Percentiles rank a stretch among this genome's conserved stretches.
Conservation (phyloP, 441 rosid species). For the Mallotus japonicus region DNA sequence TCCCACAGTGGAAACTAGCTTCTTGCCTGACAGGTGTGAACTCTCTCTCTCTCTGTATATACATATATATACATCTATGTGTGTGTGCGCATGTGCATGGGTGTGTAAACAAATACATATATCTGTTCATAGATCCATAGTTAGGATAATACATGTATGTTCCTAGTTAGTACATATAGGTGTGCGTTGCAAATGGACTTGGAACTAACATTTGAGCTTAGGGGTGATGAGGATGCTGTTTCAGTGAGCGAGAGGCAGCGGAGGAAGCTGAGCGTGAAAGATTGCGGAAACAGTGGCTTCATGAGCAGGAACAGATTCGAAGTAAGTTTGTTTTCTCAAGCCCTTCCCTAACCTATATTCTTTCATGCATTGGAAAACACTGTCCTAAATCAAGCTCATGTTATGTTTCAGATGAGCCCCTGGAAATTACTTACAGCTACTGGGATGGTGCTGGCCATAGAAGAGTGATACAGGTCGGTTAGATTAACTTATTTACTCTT, state of each 20-base stretch:
- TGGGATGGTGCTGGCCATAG: slow-evolving; percentile 99
- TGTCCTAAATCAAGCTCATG: slow-evolving; percentile 15
- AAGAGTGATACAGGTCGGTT: slow-evolving; percentile 77
- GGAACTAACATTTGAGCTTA: slow-evolving; percentile 53
- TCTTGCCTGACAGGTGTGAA: slow-evolving; percentile 87
- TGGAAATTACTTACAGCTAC: slow-evolving; percentile 93
- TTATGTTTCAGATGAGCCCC: slow-evolving; percentile 72
- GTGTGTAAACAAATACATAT: too few relatives aligned
- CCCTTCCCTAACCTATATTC: neutral
- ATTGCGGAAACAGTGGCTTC: slow-evolving; percentile 82
- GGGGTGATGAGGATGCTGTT: slow-evolving; percentile 77
- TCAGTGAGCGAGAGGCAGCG: slow-evolving; percentile 98
- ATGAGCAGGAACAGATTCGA: slow-evolving; percentile 80
- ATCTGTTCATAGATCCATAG: too few relatives aligned
- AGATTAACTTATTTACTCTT: slow-evolving; percentile 2
- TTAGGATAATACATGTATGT: neutral
- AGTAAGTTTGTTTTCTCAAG: slow-evolving; percentile 41
- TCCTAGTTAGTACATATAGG: slow-evolving; percentile 5
- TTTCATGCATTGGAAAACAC: slow-evolving; percentile 3
- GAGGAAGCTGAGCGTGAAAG: slow-evolving; percentile 98
- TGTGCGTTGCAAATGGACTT: slow-evolving; percentile 22
- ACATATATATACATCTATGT: neutral
- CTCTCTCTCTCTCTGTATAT: slow-evolving; percentile 19
- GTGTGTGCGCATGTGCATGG: too few relatives aligned
- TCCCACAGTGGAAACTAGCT: slow-evolving; percentile 93